Evolutionary conservation across 768 basidiomycete genomes (phyloP), one percentile per base, ranked within the genome.

Genomic region (Boletus fagicola): DNA sequence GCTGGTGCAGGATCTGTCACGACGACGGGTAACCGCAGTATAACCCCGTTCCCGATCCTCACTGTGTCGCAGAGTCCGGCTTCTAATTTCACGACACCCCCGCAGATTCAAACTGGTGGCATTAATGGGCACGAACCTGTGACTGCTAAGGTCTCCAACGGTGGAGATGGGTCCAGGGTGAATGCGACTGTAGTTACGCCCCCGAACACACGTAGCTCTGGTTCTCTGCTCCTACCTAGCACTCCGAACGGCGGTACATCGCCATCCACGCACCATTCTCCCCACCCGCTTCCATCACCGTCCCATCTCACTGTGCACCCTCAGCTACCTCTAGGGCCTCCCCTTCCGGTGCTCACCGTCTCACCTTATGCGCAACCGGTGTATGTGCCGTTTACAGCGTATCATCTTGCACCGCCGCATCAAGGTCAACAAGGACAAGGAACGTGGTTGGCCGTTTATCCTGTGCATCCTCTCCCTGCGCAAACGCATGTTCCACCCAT

Each of bases 371-470:
- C 62, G 15, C 67, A 50, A 20, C 51, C 62, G 47, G 26, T 67
- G 49, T 68, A 65, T 26, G 45, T 69, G n/a, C 61, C 67, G 1
- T 69, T 62, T 54, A 26, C 62, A 38, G 62, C 48, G 33, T 68
- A 69, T 44, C 60, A 49, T 30, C 16, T 65, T 18, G 40, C 61
- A 6, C 60, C 66, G 4, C 48, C 56, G 47, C 63, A 48, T 38
- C 64, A 47, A 24, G 49, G 36, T 2, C 63, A 53, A 22, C 59
- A 47, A 26, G 59, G 49, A 12, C 66, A 61, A 24, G 66, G 64
- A 9, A 24, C 63, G n/a, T 68, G 66, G 67, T n/a, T 68, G 38
- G 54, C 66, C 3, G 46, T 68, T 4, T 68, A 68, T 49, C 65
- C 65, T 15, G 48, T 57, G 22, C 66, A 68, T 46, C 51, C 66